Conservation (phyloP, 768 basidiomycete species). For the Leccinum subtestaceum region DNA sequence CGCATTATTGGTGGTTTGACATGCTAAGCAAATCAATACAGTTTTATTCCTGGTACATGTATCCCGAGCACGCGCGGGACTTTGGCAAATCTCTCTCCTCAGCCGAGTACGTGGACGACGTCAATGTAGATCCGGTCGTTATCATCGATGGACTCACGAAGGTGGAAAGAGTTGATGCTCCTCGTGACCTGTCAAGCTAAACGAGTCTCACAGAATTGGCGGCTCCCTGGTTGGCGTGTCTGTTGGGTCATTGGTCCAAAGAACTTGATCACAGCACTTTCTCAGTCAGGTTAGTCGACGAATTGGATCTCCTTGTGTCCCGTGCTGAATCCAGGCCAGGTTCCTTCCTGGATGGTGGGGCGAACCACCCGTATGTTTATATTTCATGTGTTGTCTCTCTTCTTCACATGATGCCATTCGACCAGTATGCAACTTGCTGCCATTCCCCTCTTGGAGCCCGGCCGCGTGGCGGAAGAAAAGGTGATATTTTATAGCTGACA, state of each 20-base stretch:
- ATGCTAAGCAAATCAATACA: not conserved
- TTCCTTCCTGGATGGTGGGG: conserved; percentile 89
- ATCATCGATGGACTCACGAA: conserved; percentile 94
- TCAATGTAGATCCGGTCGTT: conserved; percentile 78
- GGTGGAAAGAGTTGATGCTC: conserved; percentile 35
- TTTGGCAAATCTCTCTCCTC: conserved; percentile 68
- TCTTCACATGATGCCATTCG: not conserved
- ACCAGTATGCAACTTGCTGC: conserved; percentile 83
- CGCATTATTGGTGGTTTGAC: not conserved
- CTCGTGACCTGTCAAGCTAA: conserved; percentile 35
- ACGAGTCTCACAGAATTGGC: conserved; percentile 69
- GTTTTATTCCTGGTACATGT: conserved; percentile 84
- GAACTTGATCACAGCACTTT: conserved; percentile 82
- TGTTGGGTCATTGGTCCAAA: conserved; percentile 92
- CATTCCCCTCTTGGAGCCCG: conserved; percentile 74
- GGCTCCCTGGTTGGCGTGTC: conserved; percentile 91
- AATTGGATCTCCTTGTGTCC: not conserved
- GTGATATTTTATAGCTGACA: conserved; percentile 26
- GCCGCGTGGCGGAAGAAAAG: conserved; percentile 68
- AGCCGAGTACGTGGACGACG: conserved; percentile 82
- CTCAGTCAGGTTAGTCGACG: conserved; percentile 54
- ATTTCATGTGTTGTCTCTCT: not conserved
- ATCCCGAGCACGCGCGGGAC: conserved; percentile 73
- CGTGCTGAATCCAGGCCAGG: conserved; percentile 35
- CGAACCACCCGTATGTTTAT: conserved; percentile 78